Percentiles rank a stretch among this genome's conserved stretches.
Conservation (phyloP, 352 stramenopile species). For the Pythium monospermum region DNA sequence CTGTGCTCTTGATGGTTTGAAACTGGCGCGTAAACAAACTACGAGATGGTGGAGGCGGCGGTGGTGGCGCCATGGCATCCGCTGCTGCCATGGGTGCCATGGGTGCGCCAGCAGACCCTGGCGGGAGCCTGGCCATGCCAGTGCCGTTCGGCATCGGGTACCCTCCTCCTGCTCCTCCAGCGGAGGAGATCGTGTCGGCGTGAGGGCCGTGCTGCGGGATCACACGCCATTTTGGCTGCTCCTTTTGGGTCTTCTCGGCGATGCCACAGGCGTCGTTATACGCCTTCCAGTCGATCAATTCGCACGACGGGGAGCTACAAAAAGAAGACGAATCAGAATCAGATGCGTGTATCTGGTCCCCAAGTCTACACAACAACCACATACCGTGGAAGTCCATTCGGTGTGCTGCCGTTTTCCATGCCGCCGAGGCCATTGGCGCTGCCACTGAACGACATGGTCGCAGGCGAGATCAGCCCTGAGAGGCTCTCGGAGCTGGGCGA, state of each 20-base stretch:
- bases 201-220: constrained; percentile 76
- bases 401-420: constrained; percentile 2
- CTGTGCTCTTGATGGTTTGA: constrained; percentile 45
- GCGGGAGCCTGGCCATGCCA: too few species aligned
- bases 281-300: constrained; percentile 84
- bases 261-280: constrained; percentile 61
- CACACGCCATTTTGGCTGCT: constrained; percentile 61
- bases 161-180: background rate
- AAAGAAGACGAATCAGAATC: too few species aligned
- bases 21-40: constrained; percentile 38
- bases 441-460: constrained; percentile 24
- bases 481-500: constrained; percentile 62
- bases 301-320: constrained; percentile 49
- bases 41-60: constrained; percentile 16
- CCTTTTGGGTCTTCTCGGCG: constrained; percentile 53
- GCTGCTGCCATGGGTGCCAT: background rate
- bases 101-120: background rate
- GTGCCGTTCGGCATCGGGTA: too few species aligned
- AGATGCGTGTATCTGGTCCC: too few species aligned
- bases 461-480: constrained; percentile 51
- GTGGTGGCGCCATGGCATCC: constrained; percentile 21
- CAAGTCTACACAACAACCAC: too few species aligned
- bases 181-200: too few species aligned
- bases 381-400: constrained; percentile 9
- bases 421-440: constrained; percentile 9